phyloP scores from a whole-genome alignment of 140 eudicot species.

The Bidens hawaiensis region DNA sequence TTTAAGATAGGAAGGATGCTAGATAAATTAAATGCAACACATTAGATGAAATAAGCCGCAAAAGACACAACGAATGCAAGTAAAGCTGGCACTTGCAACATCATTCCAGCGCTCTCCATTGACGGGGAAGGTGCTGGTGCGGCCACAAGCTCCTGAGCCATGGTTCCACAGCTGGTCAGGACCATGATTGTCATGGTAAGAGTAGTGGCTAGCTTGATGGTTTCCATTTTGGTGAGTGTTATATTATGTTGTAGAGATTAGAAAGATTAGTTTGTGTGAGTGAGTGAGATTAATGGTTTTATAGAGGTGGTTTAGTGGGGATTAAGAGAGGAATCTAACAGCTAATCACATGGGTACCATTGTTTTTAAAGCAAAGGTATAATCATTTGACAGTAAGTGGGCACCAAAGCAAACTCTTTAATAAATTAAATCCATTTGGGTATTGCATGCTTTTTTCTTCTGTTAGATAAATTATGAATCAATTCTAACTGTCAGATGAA shows the following conservation, averaged over 20 bases:
- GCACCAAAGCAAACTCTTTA: slow-evolving; percentile 18
- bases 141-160: slow-evolving; percentile 28
- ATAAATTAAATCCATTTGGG: slow-evolving; percentile 15
- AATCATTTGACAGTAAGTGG: slow-evolving; percentile 27
- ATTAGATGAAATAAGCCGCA: slow-evolving; percentile 31
- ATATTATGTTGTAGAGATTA: not conserved
- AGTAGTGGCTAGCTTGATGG: slow-evolving; percentile 27
- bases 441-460: not conserved
- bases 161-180: slow-evolving; percentile 15
- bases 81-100: slow-evolving; percentile 30
- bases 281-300: slow-evolving; percentile 10
- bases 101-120: slow-evolving; percentile 35
- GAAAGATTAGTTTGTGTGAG: slow-evolving; percentile 8
- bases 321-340: slow-evolving; percentile 32
- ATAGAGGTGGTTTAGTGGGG: slow-evolving; percentile 19
- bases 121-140: slow-evolving; percentile 52
- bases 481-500: not conserved
- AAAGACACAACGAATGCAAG: slow-evolving; percentile 25
- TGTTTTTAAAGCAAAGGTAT: slow-evolving; percentile 15
- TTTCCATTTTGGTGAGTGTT: slow-evolving; percentile 16
- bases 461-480: not conserved
- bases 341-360: slow-evolving; percentile 29
- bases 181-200: slow-evolving; percentile 24
- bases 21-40: not conserved
- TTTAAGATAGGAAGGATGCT: slow-evolving; percentile 2